phyloP scores from a whole-genome alignment of 2,329 filamentous ascomycete species.

The Xylariales sp. region DNA sequence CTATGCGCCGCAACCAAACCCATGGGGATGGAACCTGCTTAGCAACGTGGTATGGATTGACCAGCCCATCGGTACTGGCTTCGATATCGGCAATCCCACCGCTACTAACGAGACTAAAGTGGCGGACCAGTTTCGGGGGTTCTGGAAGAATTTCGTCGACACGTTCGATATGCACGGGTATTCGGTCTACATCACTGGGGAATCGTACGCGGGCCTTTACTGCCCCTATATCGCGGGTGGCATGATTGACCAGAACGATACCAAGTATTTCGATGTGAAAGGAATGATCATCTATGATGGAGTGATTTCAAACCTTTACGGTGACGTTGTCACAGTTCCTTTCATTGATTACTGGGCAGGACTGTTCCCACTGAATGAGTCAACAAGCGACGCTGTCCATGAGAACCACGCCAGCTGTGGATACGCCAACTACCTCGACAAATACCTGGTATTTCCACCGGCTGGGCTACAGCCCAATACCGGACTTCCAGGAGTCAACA shows the following conservation, averaged over 20 bases:
- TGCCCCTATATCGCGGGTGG: neutral
- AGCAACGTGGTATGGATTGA: slow-evolving; percentile 3
- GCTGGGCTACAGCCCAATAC: too few species aligned
- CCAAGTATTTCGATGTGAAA: slow-evolving; percentile 1
- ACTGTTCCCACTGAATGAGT: neutral
- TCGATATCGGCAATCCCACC: neutral
- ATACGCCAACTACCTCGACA: neutral
- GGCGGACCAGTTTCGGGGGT: slow-evolving; percentile 1
- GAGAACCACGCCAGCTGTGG: neutral
- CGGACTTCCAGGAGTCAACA: too few species aligned
- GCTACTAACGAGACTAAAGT: neutral
- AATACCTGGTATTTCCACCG: slow-evolving; percentile 1
- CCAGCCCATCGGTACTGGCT: neutral
- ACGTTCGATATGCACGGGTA: neutral
- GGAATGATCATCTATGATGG: neutral
- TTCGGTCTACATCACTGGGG: slow-evolving; percentile 1
- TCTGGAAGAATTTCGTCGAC: too few species aligned
- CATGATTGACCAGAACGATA: slow-evolving; percentile 1
- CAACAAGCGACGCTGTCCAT: neutral
- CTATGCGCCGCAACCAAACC: neutral
- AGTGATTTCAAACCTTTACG: too few species aligned
- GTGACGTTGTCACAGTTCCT: neutral
- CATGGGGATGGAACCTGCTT: neutral
- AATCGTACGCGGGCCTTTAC: slow-evolving; percentile 1
- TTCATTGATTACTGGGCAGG: neutral